Base-by-base conservation (phyloP, 495 filamentous ascomycete species). In the Parmelia sp. region DNA sequence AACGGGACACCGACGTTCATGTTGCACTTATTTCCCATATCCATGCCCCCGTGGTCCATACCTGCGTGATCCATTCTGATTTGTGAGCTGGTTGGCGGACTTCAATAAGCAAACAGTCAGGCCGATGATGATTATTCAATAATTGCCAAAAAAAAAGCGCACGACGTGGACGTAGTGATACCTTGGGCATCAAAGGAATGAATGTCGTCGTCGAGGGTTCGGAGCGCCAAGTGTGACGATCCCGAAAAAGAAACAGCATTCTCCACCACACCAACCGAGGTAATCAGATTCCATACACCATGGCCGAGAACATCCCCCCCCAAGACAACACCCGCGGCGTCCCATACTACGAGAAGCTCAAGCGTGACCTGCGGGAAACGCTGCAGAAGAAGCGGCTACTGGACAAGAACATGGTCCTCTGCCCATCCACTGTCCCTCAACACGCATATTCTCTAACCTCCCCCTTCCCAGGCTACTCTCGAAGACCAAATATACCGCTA, bases 401-500 rank as follows among this genome's bases (percentile, higher is more conserved):
- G 67, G 88, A 90, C 67, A 84, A 85, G 68, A 82, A 83, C 70
- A 78, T 90, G 75, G 86, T 88, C 69, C 68, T 58, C 68, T 57
- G 78, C 25, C 35, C 27, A 40, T 60, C n/a, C 10, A 27, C 45
- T 27, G 17, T 37, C 23, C 42, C 42, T 29, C 36, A 29, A 17
- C 14, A 23, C 25, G 40, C 27, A 39, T 21, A 58, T 72, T 36
- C 35, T 62, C 47, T 55, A 31, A 56, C 37, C 4, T 65, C 47
- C 44, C 40, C 19, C 31, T 35, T 58, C n/a, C 39, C 53, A 89
- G 86, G 76, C 79, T 57, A 73, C 79, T 66, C 78, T 88, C 60
- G 94, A 97, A 80, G 91, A 96, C 57, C 83, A 83, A 70, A 98
- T 98, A 72, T 86, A 79, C 74, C 85, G 88, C 63, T 86, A 87